phyloP scores from a whole-genome alignment of 2,329 filamentous ascomycete species.

The Coniella lustricola region DNA sequence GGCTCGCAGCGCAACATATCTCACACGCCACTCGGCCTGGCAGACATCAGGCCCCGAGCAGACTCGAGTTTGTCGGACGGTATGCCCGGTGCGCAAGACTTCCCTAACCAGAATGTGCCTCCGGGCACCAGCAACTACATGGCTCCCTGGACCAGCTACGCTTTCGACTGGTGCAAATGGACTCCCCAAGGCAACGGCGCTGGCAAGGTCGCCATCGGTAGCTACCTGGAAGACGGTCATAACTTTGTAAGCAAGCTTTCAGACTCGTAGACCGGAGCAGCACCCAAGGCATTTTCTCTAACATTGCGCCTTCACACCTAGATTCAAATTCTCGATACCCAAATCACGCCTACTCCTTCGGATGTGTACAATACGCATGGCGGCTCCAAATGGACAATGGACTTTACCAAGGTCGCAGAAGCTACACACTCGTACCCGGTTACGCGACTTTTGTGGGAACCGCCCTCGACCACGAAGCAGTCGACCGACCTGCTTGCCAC shows the following conservation, averaged over 20 bases:
- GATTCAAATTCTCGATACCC: conserved; percentile 96
- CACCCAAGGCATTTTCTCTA: no score
- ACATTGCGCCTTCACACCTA: no score
- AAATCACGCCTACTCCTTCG: conserved; percentile 63
- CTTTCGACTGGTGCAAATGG: conserved; percentile 99
- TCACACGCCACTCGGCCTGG: conserved; percentile 83
- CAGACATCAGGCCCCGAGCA: conserved; percentile 82
- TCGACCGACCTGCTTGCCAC: conserved; percentile 92
- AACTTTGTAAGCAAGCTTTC: conserved; percentile 68
- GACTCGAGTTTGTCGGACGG: conserved; percentile 75
- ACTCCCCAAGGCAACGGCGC: conserved; percentile 70
- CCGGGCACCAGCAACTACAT: conserved; percentile 84
- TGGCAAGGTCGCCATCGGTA: conserved; percentile 90
- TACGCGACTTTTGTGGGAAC: conserved; percentile 91
- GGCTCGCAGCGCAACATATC: conserved; percentile 58
- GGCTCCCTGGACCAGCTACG: conserved; percentile 91
- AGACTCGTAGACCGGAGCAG: no score
- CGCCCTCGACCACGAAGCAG: conserved; percentile 88
- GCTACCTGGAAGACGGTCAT: conserved; percentile 95
- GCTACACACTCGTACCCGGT: conserved; percentile 97
- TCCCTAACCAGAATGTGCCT: conserved; percentile 59
- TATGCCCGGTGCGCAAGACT: conserved; percentile 52
- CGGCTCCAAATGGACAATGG: conserved; percentile 66
- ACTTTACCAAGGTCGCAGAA: conserved; percentile 90
- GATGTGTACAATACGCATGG: conserved; percentile 60